These are phyloP conservation scores for Lignosus rhinocerotis DNA, from an alignment of 1,284 basidiomycete genomes.

Conservation along the genomic window DNA sequence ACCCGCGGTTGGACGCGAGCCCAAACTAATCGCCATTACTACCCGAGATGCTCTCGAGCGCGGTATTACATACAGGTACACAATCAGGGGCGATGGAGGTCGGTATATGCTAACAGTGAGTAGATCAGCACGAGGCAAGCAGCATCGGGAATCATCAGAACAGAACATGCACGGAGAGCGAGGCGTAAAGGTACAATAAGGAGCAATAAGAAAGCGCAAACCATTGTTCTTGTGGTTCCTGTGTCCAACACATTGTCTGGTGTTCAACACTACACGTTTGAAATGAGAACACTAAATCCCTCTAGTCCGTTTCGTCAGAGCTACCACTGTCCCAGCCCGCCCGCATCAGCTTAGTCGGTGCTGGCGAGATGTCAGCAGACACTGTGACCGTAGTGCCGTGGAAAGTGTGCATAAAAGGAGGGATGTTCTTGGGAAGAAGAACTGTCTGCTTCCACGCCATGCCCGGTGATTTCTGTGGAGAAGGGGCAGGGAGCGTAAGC, in stretches of 20 bases:
- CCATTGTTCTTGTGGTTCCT: conserved; percentile 15
- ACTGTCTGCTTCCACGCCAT: conserved; percentile 42
- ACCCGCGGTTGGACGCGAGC: not conserved
- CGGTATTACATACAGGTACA: conserved; percentile 24
- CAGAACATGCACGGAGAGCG: conserved; percentile 9
- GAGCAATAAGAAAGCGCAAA: conserved; percentile 29
- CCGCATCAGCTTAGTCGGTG: conserved; percentile 49
- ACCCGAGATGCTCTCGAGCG: conserved; percentile 15
- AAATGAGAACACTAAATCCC: not conserved
- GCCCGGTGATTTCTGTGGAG: conserved; percentile 31
- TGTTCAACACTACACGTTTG: conserved; percentile 12
- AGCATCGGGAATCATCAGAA: not conserved
- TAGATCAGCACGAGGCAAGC: conserved; percentile 4
- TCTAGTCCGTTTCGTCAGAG: conserved; percentile 42
- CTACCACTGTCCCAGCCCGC: conserved; percentile 57
- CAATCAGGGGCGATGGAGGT: conserved; percentile 1
- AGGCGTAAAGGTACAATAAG: conserved; percentile 27
- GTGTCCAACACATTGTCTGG: conserved; percentile 25
- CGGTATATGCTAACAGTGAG: conserved; percentile 18
- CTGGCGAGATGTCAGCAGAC: conserved; percentile 40
- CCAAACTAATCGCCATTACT: conserved; percentile 14
- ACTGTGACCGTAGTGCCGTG: conserved; percentile 41
- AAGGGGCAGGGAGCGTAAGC: conserved; percentile 9
- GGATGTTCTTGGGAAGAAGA: conserved; percentile 36
- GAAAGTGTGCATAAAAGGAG: conserved; percentile 28